Base-by-base conservation (phyloP, 2,329 filamentous ascomycete species). In the Pestalotiopsis sp. region DNA sequence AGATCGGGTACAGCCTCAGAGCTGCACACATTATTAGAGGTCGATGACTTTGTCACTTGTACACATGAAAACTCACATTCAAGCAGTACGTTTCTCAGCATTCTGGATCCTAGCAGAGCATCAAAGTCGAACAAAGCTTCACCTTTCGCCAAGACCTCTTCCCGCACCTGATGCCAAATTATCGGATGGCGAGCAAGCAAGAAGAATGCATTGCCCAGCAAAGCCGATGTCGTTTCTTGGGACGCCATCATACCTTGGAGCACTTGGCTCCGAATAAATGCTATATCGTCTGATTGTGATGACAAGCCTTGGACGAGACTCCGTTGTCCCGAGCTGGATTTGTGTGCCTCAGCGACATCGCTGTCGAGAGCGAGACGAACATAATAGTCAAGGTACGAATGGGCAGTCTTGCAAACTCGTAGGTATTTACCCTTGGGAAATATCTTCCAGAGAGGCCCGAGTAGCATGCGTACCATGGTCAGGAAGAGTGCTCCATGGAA, bases 161-260 rank as follows among this genome's bases (percentile, higher is more conserved):
- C 7, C 14, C 31, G 31, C 7, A 61, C 17, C 31, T 61, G 58
- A 4, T 38, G 12, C 58, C 58, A 61, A 1, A n/a, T 12, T 39
- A 2, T 14, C 4, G 58, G 58, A 17, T 31, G 31, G 14, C 58
- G 58, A 12, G 58, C 58, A 36, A 61, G 58, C 25, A 61, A 13
- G 58, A 61, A 39, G 4, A 61, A n/a, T 17, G 27, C 31, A 36
- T 61, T 61, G 2, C 62, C 49, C 1, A 70, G 3, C 5, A 70
- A 49, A 38, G 62, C 64, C 5, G 69, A 66, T 2, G 66, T 70
- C 12, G 69, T 70, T 9, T 70, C 69, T 25, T 68, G 63, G 4
- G 69, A 56, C 45, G 69, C 69, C 66, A 70, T 70, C 69, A 70
- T 70, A n/a, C 57, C 69, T 52, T 70, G 69, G 2, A 70, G 39